Evolutionary conservation across 352 stramenopile species (phyloP), one percentile per base, ranked within the genome.

Genomic region (Phytophthora rubi): DNA sequence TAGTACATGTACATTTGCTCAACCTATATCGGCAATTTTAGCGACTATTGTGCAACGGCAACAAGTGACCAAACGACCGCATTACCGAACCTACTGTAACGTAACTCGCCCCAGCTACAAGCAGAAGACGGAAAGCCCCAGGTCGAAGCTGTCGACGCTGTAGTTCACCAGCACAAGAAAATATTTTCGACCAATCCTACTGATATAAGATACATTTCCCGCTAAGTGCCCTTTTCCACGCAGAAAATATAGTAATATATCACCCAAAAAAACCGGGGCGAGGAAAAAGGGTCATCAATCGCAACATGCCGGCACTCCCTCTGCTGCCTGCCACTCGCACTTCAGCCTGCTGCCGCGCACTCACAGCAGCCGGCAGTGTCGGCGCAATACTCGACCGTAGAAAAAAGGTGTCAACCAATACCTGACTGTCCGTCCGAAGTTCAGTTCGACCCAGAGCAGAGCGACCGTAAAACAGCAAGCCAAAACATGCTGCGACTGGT

Each of bases 321-420:
- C 54, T 65, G n/a, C 23, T 47, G 49, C 28, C 47, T 49, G 15
- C 21, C 65, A 73, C 65, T 73, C 59, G 37, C 53, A 30, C 52
- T 68, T 71, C 56, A 30, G 28, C 35, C 32, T 23, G 33, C 45
- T 70, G 32, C 15, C 16, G 9, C 49, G 18, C 55, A 15, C 47
- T 42, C 35, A 13, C 35, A n/a, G 39, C 35, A 18, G 39, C 39
- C 16, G 15, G 39, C 4, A 47, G 39, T 47, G 10, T 16, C 35
- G 35, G 33, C 3, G 35, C 35, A 42, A 42, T 42, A 42, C 35
- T 42, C 35, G 35, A 42, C 35, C 35, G 12, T 10, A 42, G 35
- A 42, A 13, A 39, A 39, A 39, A 12, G 33, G 33, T 39, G 33
- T 42, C 35, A 42, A 42, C 26, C 26, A 30, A 6, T 30, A 30